Percentiles rank a stretch among this genome's conserved stretches.
phyloP scores from a whole-genome alignment of 2,329 filamentous ascomycete genomes.

The Stagonosporopsis vannaccii region DNA sequence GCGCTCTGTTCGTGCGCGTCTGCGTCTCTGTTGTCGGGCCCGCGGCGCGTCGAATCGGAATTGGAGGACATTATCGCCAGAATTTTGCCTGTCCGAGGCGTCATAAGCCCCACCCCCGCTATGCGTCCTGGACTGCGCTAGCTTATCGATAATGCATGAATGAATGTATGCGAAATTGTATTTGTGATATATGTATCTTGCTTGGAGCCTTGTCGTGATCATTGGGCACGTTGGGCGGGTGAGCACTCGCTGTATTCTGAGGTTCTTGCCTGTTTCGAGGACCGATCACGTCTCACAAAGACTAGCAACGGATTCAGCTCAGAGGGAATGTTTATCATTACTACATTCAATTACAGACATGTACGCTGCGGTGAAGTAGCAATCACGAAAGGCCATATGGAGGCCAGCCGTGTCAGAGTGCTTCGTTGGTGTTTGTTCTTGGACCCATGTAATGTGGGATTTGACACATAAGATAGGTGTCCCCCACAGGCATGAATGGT shows the following conservation, averaged over 20 bases:
- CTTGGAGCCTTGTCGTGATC: not conserved
- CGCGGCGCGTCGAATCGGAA: constrained; percentile 20
- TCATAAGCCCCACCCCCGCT: constrained; percentile 27
- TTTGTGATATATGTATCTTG: not conserved
- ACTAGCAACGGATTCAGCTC: too few relatives aligned
- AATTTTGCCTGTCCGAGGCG: constrained; percentile 12
- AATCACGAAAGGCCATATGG: constrained; percentile 40
- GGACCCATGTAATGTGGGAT: constrained; percentile 50
- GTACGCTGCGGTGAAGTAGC: constrained; percentile 18
- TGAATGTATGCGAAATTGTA: constrained; percentile 25
- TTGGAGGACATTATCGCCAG: constrained; percentile 18
- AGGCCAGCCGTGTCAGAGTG: constrained; percentile 46
- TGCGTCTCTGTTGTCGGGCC: not conserved
- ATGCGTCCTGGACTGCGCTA: not conserved
- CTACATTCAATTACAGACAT: constrained; percentile 20
- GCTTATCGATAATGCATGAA: constrained; percentile 11
- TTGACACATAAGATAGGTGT: constrained; percentile 45
- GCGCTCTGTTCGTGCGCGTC: not conserved
- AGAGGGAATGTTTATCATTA: too few relatives aligned
- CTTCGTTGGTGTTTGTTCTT: constrained; percentile 36
- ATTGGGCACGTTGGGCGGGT: not conserved
- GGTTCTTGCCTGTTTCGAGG: not conserved
- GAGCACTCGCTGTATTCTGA: not conserved
- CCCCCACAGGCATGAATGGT: constrained; percentile 50
- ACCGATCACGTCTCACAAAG: not conserved